Evolutionary conservation across 1,284 basidiomycete genomes (phyloP).

Genomic region (Microbotryum silenes-acaulis): DNA sequence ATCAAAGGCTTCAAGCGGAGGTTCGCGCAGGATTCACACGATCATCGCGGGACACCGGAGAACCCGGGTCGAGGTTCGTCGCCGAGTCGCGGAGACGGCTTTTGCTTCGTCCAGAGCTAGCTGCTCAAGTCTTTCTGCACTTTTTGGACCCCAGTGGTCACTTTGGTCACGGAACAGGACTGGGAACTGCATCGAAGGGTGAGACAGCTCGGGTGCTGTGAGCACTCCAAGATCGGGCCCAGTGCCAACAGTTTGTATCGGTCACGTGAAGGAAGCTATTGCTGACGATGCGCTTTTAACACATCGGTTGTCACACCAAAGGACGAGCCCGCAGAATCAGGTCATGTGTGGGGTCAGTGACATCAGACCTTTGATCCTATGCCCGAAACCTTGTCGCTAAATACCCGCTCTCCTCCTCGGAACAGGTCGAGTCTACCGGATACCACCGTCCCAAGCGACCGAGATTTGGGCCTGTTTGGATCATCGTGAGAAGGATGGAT

Average conservation of each 20-base stretch:
- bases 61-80: slow-evolving; percentile 24
- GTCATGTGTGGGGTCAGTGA: slow-evolving; percentile 26
- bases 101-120: background rate
- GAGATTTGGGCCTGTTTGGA: slow-evolving; percentile 29
- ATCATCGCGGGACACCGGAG: slow-evolving; percentile 48
- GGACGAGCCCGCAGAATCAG: slow-evolving; percentile 25
- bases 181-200: slow-evolving; percentile 24
- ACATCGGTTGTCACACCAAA: background rate
- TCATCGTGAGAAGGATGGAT: slow-evolving; percentile 54
- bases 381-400: background rate
- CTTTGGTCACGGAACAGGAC: slow-evolving; percentile 17
- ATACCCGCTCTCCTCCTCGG: background rate
- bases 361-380: background rate
- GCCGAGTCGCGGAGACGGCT: background rate
- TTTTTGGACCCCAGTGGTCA: slow-evolving; percentile 16
- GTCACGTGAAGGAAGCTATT: background rate
- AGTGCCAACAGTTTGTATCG: background rate
- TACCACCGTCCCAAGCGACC: slow-evolving; percentile 5
- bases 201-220: no score
- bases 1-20: slow-evolving; percentile 76
- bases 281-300: background rate
- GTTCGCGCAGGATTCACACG: slow-evolving; percentile 78
- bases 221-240: background rate
- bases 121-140: background rate
- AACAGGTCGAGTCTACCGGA: slow-evolving; percentile 23